These are phyloP conservation scores for Russula sp. DNA, from an alignment of 768 basidiomycete genomes.

Conservation along the genomic window DNA sequence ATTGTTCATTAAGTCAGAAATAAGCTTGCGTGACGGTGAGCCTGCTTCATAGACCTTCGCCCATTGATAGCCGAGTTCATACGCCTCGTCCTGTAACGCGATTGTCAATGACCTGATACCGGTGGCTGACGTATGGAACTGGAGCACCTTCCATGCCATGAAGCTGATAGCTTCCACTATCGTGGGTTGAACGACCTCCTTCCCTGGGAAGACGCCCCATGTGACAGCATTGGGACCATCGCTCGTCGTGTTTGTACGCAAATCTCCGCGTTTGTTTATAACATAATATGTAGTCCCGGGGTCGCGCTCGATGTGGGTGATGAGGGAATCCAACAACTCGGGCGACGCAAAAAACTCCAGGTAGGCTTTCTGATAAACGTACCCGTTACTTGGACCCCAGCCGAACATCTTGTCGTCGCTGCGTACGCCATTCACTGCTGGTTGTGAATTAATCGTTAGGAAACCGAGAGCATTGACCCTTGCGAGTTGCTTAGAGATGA, in stretches of 20 bases:
- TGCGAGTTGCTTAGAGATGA: slow-evolving; percentile 75
- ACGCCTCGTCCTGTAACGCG: slow-evolving; percentile 80
- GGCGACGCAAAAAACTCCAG: slow-evolving; percentile 92
- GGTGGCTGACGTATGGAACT: neutral
- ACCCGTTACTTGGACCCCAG: slow-evolving; percentile 93
- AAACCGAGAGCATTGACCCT: slow-evolving; percentile 90
- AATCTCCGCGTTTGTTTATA: slow-evolving; percentile 92
- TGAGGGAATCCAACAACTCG: slow-evolving; percentile 63
- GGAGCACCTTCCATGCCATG: slow-evolving; percentile 92
- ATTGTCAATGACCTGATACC: slow-evolving; percentile 1
- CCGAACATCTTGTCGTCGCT: slow-evolving; percentile 86
- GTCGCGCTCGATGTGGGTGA: slow-evolving; percentile 82
- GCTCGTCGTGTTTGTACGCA: slow-evolving; percentile 90
- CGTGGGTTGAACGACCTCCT: slow-evolving; percentile 94
- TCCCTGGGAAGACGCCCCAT: slow-evolving; percentile 97
- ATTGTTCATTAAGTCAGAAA: slow-evolving; percentile 74
- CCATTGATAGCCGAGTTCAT: slow-evolving; percentile 90
- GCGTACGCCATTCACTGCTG: slow-evolving; percentile 84
- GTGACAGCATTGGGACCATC: slow-evolving; percentile 98
- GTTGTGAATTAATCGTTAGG: slow-evolving; percentile 96
- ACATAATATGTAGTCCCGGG: slow-evolving; percentile 93
- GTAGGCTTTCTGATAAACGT: slow-evolving; percentile 97
- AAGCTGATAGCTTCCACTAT: slow-evolving; percentile 97
- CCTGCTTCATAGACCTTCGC: slow-evolving; percentile 78
- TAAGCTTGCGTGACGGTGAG: slow-evolving; percentile 70